Evolutionary conservation across 768 basidiomycete species (phyloP).

Genomic region (Arthromyces matolae): DNA sequence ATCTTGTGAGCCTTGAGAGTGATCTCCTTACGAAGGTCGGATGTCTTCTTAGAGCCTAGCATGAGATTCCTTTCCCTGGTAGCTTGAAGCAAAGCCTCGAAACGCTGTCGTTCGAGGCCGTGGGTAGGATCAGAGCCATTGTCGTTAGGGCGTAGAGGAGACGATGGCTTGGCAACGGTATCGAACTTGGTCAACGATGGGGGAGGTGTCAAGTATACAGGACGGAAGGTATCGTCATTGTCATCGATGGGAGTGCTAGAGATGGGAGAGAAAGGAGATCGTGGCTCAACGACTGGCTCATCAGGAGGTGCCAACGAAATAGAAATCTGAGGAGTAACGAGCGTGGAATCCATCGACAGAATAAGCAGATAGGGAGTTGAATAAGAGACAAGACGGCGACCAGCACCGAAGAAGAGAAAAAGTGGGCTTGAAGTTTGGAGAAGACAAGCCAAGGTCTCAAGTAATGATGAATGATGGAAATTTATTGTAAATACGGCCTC

Average conservation of each 20-base stretch:
- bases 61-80: conserved; percentile 53
- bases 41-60: conserved; percentile 41
- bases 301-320: conserved; percentile 67
- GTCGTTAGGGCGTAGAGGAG: conserved; percentile 47
- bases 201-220: conserved; percentile 56
- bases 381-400: conserved; percentile 39
- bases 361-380: conserved; percentile 14
- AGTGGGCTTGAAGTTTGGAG: conserved; percentile 3
- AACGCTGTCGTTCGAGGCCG: conserved; percentile 60
- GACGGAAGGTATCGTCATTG: conserved; percentile 55
- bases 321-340: conserved; percentile 57
- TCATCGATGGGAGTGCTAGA: conserved; percentile 32
- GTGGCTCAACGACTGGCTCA: conserved; percentile 47
- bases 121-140: conserved; percentile 30
- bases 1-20: conserved; percentile 67
- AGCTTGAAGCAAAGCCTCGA: conserved; percentile 60
- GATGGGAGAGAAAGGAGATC: conserved; percentile 54
- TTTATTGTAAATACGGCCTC: conserved; percentile 1
- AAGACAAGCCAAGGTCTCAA: conserved; percentile 14
- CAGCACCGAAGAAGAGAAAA: conserved; percentile 41
- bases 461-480: not conserved
- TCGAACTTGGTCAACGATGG: conserved; percentile 41
- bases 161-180: conserved; percentile 32
- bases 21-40: conserved; percentile 70
- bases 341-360: conserved; percentile 37